These are phyloP conservation scores for Hsuehochloa calcarea DNA, from an alignment of 176 grass and related monocot species.

Conservation along the genomic window DNA sequence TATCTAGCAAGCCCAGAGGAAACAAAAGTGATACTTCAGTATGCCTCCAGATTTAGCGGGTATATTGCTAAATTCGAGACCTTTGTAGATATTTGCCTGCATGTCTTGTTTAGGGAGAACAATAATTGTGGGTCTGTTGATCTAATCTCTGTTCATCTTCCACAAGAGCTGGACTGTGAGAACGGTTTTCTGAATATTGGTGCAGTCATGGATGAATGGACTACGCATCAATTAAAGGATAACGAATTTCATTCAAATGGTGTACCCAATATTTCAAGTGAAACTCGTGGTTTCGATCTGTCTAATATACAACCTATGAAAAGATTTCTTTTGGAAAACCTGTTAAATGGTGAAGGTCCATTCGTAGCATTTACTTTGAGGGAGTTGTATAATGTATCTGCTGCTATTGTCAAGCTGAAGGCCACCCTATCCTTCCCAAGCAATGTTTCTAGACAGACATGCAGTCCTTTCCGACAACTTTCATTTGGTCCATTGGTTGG, in stretches of 20 bases:
- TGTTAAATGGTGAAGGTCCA: constrained; percentile 59
- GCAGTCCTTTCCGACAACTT: constrained; percentile 33
- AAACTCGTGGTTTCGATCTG: constrained; percentile 42
- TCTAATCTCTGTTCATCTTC: constrained; percentile 27
- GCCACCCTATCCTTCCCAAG: constrained; percentile 41
- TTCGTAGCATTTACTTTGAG: constrained; percentile 56
- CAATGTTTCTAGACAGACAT: constrained; percentile 29
- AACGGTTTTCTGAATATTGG: constrained; percentile 58
- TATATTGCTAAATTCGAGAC: constrained; percentile 62
- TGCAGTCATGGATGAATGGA: constrained; percentile 49
- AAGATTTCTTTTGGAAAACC: constrained; percentile 46
- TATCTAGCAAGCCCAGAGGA: constrained; percentile 32
- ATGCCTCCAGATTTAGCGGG: constrained; percentile 56
- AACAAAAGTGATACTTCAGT: constrained; percentile 40
- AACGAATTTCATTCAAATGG: constrained; percentile 21
- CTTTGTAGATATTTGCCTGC: constrained; percentile 70
- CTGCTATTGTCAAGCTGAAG: constrained; percentile 71
- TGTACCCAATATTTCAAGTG: constrained; percentile 22
- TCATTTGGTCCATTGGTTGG: constrained; percentile 47
- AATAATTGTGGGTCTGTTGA: constrained; percentile 32
- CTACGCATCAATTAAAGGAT: constrained; percentile 24
- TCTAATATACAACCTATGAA: constrained; percentile 44
- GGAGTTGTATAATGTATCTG: constrained; percentile 73
- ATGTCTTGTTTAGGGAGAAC: constrained; percentile 65
- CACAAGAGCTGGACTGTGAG: constrained; percentile 44